phyloP scores from a whole-genome alignment of 331 rosid genomes.

The Malus hybrid region DNA sequence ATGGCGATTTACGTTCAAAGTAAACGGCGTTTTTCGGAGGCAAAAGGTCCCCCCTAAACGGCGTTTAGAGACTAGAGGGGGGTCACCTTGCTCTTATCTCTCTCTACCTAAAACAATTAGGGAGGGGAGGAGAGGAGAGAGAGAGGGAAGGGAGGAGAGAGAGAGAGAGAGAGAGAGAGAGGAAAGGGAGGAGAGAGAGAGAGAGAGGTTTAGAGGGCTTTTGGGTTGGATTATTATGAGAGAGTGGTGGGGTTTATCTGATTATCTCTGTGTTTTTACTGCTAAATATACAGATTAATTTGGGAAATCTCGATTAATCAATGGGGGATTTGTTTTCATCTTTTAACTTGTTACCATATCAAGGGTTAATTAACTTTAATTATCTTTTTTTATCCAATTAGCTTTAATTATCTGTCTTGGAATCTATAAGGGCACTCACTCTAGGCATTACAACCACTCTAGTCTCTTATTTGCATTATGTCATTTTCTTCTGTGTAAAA shows the following conservation, averaged over 20 bases:
- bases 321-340: constrained; percentile 32
- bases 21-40: constrained; percentile 47
- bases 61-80: constrained; percentile 25
- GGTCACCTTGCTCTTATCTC: background rate
- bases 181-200: background rate
- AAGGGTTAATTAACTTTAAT: constrained; percentile 10
- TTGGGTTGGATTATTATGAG: constrained; percentile 1
- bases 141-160: background rate
- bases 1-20: background rate
- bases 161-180: background rate
- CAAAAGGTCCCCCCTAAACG: constrained; percentile 38
- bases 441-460: background rate
- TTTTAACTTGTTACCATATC: background rate
- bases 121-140: constrained; percentile 3
- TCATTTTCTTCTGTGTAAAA: constrained; percentile 33
- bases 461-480: constrained; percentile 5
- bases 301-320: constrained; percentile 36
- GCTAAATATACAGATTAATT: constrained; percentile 29
- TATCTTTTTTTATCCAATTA: background rate
- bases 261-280: background rate
- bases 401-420: constrained; percentile 21
- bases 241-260: constrained; percentile 13
- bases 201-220: constrained; percentile 4
- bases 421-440: constrained; percentile 34
- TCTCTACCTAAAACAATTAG: background rate